Evolutionary conservation across 805 yeast genomes (phyloP).

Genomic region (Zygosaccharomyces pseudorouxii): DNA sequence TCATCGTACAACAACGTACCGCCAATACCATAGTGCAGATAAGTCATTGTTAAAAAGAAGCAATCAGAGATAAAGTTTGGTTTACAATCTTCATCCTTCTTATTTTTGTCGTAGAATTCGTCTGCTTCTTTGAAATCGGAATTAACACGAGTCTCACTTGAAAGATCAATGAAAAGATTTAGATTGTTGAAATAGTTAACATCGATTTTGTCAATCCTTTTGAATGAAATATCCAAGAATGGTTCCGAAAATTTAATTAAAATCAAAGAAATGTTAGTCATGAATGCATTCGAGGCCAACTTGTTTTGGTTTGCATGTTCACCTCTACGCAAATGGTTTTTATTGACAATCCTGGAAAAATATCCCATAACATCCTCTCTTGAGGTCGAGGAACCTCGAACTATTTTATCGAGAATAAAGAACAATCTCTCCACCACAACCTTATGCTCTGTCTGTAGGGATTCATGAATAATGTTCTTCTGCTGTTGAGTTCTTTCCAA

Average conservation of each 20-base stretch:
- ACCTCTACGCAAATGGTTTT: conserved; percentile 83
- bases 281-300: conserved; percentile 73
- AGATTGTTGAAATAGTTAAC: conserved; percentile 56
- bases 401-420: conserved; percentile 62
- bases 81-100: conserved; percentile 34
- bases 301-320: conserved; percentile 66
- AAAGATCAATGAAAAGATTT: conserved; percentile 53
- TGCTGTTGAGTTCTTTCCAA: conserved; percentile 39
- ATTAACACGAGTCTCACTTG: conserved; percentile 78
- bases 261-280: conserved; percentile 68
- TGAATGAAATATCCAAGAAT: conserved; percentile 61
- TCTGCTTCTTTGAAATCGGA: conserved; percentile 69
- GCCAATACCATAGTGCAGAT: conserved; percentile 83
- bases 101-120: conserved; percentile 45
- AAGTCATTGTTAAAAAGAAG: conserved; percentile 73
- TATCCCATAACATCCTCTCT: conserved; percentile 61
- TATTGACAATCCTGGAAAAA: conserved; percentile 70
- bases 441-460: conserved; percentile 60
- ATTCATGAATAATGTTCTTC: conserved; percentile 47
- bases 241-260: conserved; percentile 76
- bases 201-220: conserved; percentile 75
- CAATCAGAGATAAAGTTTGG: conserved; percentile 88
- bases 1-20: conserved; percentile 61
- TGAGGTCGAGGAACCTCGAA: conserved; percentile 65
- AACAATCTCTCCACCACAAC: conserved; percentile 60